Evolutionary conservation across 1,284 basidiomycete species (phyloP).

Genomic region (Porogramme epimiltina): DNA sequence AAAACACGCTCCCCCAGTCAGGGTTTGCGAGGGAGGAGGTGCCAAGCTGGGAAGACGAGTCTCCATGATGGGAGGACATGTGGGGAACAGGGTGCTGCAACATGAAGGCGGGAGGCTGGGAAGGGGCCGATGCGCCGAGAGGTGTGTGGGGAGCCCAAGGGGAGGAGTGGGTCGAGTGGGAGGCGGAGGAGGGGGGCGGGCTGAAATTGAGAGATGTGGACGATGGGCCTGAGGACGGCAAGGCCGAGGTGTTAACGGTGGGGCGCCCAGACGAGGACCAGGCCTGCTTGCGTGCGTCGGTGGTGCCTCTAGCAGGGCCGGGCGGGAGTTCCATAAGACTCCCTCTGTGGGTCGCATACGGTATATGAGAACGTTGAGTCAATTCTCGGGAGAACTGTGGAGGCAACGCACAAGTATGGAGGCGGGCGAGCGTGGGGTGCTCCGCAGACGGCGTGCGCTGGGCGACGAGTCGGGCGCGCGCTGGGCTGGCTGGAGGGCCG

Average conservation of each 20-base stretch:
- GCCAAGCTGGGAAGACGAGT: constrained; percentile 27
- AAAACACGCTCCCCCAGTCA: constrained; percentile 60
- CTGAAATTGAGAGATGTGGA: constrained; percentile 37
- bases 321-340: constrained; percentile 33
- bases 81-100: constrained; percentile 27
- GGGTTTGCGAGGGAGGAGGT: constrained; percentile 35
- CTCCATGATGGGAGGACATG: constrained; percentile 24
- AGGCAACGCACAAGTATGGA: constrained; percentile 4
- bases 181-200: constrained; percentile 38
- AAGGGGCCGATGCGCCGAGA: constrained; percentile 24
- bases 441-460: constrained; percentile 1
- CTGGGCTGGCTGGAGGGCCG: neutral
- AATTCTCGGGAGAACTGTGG: constrained; percentile 1
- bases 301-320: constrained; percentile 28
- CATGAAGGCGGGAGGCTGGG: constrained; percentile 27
- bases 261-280: constrained; percentile 44
- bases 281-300: constrained; percentile 29
- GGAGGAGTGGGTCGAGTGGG: constrained; percentile 40
- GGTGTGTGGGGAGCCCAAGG: constrained; percentile 42
- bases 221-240: constrained; percentile 31
- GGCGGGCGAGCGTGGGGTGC: constrained; percentile 3
- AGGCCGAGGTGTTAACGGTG: constrained; percentile 40
- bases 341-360: constrained; percentile 8
- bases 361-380: constrained; percentile 10
- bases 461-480: neutral